Evolutionary conservation across 2,329 filamentous ascomycete species (phyloP), one percentile per base, ranked within the genome.

Genomic region (Emergomyces orientalis): DNA sequence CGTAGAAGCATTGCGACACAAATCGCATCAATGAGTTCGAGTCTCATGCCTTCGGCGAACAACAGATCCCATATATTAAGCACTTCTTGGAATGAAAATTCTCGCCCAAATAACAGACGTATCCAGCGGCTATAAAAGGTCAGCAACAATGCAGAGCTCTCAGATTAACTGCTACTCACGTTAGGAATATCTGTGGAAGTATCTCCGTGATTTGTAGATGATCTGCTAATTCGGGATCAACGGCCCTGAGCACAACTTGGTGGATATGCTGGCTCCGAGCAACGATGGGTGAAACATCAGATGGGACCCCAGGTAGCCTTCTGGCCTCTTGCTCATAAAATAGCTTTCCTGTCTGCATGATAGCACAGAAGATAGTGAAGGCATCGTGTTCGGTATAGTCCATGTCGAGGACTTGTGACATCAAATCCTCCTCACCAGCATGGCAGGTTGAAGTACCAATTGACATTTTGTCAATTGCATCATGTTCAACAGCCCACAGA

Each of bases 111-210:
- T 0, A 99, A 78, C 0, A 99, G 84, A 34, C 94, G 86, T 63
- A 97, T 89, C 94, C 94, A 99, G 63, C 94, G 91, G 66, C 89
- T 92, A 51, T 19, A 19, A 4, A 62, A 57, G 19, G 22, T 55
- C 59, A 66, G 64, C 45, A 58, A 37, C 25, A 55, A 39, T 37
- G 25, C 19, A 43, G 19, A 17, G 43, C 8, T 37, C 39, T 47
- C 13, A 27, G 13, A 6, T 2, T 43, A 25, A 52, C 39, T 59
- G 43, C 19, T 61, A 72, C 84, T 74, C 77, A 94, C 89, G 97
- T 95, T 30, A 97, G 79, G 71, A 97, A 99, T 59, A 99, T 93
- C 70, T 99, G 94, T 1, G 94, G 94, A n/a, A 97, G 78, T 65
- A 99, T 87, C 64, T 97, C 93, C 56, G 97, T 87, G 64, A 85